Base-by-base conservation (phyloP, 208 protist species). In the Crithidia fasciculata region DNA sequence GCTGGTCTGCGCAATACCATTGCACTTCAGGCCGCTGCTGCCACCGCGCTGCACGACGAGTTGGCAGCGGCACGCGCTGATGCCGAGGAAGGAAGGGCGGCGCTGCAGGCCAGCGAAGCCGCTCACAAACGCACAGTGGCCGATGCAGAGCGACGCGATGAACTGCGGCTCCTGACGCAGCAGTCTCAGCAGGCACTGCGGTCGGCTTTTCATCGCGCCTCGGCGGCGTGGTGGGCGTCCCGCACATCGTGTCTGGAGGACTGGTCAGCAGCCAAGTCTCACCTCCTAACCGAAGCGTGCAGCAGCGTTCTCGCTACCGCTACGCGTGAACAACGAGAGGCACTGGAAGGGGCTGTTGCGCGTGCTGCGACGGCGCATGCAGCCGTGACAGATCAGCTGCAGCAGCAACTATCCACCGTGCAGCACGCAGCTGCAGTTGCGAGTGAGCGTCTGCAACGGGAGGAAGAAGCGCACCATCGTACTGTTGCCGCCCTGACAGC, bases 381-480 rank as follows among this genome's bases (percentile, higher is more conserved):
- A 54, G 54, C 49, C 2, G 55, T 13, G 8, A 43, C 66, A 8
- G 19, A 8, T 0, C 9, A 19, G 15, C 37, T 55, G 15, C 52
- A 39, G n/a, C n/a, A 36, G 40, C 36, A 76, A 45, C 44, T 70
- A 12, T 13, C 40, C 5, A 45, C 45, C 3, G 60, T 18, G 2
- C 71, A 74, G 50, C 37, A 55, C 41, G 58, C 37, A 8, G 44
- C 40, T 8, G 61, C 19, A 18, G 57, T 63, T 2, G 43, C 7
- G 0, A 16, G 1, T 5, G 37, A 49, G 7, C 57, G 37, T 5
- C 56, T 78, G 15, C 74, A n/a, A 2, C n/a, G 55, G 15, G 74
- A 66, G 36, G 59, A 41, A 52, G 15, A n/a, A 10, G 66, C 66
- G 55, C 60, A 78, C 62, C 39, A 16, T 4, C 55, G 74, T 59